Evolutionary conservation across 1,139 yeast species (phyloP).

Genomic region (Sugiyamaella pinicola): DNA sequence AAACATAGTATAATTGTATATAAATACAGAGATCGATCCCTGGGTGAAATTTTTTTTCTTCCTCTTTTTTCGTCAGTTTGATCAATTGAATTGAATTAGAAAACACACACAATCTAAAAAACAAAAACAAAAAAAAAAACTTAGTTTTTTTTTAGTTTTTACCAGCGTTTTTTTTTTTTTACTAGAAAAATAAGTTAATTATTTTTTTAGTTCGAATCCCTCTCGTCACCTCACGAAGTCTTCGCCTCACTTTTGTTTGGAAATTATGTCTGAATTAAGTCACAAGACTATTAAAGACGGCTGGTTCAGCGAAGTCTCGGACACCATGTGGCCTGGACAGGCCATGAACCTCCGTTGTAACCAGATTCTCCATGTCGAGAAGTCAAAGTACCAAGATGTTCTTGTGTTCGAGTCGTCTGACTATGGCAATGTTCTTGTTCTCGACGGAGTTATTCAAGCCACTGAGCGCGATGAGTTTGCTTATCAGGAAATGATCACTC

Average conservation of each 20-base stretch:
- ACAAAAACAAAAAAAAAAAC: constrained; percentile 16
- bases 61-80: background rate
- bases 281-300: constrained; percentile 59
- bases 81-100: constrained; percentile 7
- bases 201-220: constrained; percentile 9
- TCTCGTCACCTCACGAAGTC: constrained; percentile 13
- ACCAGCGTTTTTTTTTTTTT: constrained; percentile 14
- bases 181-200: constrained; percentile 5
- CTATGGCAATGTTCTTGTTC: constrained; percentile 87
- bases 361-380: constrained; percentile 74
- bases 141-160: constrained; percentile 12
- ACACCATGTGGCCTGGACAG: constrained; percentile 93
- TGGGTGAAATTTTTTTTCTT: background rate
- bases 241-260: background rate
- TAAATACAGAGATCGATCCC: background rate
- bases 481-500: constrained; percentile 94
- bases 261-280: constrained; percentile 41
- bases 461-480: constrained; percentile 95
- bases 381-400: constrained; percentile 86
- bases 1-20: too few species aligned
- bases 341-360: constrained; percentile 86
- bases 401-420: constrained; percentile 83
- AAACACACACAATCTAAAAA: too few species aligned
- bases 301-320: constrained; percentile 88
- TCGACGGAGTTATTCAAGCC: constrained; percentile 89